phyloP scores from a whole-genome alignment of 441 rosid genomes.

The Arabidopsis hybrid region DNA sequence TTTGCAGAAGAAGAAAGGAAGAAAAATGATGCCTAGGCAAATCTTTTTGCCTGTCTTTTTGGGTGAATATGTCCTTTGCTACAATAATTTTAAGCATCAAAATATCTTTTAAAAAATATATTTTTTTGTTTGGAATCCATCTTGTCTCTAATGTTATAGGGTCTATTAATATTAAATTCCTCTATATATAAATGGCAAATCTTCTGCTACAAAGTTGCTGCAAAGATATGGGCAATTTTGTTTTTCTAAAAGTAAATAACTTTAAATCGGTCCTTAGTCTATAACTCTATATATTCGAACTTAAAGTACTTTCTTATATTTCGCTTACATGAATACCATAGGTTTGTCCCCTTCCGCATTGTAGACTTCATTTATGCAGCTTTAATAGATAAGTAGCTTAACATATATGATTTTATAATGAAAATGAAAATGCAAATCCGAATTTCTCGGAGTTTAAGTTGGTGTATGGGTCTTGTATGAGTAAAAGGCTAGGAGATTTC shows the following conservation, averaged over 20 bases:
- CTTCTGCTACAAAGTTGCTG: slow-evolving; percentile 44
- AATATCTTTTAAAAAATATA: background rate
- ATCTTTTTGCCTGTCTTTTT: slow-evolving; percentile 50
- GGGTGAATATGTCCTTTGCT: slow-evolving; percentile 41
- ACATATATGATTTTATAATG: background rate
- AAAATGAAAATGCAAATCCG: background rate
- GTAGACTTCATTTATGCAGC: slow-evolving; percentile 46
- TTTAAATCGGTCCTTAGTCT: slow-evolving; percentile 41
- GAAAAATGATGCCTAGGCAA: slow-evolving; percentile 45
- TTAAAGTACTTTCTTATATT: slow-evolving; percentile 31
- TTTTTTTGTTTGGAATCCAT: slow-evolving; percentile 20
- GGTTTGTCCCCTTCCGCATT: slow-evolving; percentile 41
- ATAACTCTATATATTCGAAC: slow-evolving; percentile 32
- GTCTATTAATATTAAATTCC: slow-evolving; percentile 31
- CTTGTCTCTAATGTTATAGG: slow-evolving; percentile 41
- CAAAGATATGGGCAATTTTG: slow-evolving; percentile 37
- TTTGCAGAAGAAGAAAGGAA: slow-evolving; percentile 27
- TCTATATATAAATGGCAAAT: slow-evolving; percentile 22
- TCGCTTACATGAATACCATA: slow-evolving; percentile 29
- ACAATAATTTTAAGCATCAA: slow-evolving; percentile 36
- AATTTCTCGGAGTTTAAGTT: background rate
- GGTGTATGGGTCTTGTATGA: background rate
- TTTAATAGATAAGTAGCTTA: slow-evolving; percentile 21
- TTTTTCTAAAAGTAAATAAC: slow-evolving; percentile 34
- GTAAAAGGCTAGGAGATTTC: background rate